Percentiles rank a stretch among this genome's conserved stretches.
Conservation (phyloP, 2,329 filamentous ascomycete genomes). For the Boeremia exigua region DNA sequence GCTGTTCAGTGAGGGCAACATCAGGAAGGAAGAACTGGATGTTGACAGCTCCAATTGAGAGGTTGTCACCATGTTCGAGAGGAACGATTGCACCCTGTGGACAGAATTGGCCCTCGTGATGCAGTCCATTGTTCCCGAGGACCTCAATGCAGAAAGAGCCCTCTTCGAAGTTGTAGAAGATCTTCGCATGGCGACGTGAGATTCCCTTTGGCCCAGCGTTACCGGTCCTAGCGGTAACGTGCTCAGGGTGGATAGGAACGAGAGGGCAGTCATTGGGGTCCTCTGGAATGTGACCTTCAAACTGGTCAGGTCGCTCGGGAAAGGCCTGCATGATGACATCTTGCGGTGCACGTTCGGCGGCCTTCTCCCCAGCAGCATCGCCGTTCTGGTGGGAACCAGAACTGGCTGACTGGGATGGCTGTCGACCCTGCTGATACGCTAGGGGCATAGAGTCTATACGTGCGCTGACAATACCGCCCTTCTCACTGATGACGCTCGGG, state of each 20-base stretch:
- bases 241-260: constrained; percentile 73
- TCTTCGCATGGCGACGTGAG: constrained; percentile 75
- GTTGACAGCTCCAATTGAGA: constrained; percentile 74
- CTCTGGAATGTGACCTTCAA: constrained; percentile 64
- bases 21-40: constrained; percentile 72
- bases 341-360: constrained; percentile 41
- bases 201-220: constrained; percentile 73
- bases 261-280: constrained; percentile 67
- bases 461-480: constrained; percentile 67
- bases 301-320: constrained; percentile 53
- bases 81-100: constrained; percentile 41
- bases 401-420: constrained; percentile 58
- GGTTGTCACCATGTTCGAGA: constrained; percentile 68
- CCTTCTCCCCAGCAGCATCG: constrained; percentile 38
- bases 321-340: constrained; percentile 46
- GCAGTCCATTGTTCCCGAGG: constrained; percentile 70
- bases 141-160: constrained; percentile 70
- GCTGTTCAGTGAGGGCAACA: constrained; percentile 55
- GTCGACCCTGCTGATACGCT: constrained; percentile 45
- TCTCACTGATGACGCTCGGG: constrained; percentile 69
- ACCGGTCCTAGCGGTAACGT: constrained; percentile 47
- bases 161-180: constrained; percentile 69
- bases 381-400: constrained; percentile 53
- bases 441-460: constrained; percentile 41
- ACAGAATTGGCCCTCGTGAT: constrained; percentile 45